Evolutionary conservation across 1,284 basidiomycete species (phyloP), one percentile per base, ranked within the genome.

Genomic region (Xerocomus amazonicus): DNA sequence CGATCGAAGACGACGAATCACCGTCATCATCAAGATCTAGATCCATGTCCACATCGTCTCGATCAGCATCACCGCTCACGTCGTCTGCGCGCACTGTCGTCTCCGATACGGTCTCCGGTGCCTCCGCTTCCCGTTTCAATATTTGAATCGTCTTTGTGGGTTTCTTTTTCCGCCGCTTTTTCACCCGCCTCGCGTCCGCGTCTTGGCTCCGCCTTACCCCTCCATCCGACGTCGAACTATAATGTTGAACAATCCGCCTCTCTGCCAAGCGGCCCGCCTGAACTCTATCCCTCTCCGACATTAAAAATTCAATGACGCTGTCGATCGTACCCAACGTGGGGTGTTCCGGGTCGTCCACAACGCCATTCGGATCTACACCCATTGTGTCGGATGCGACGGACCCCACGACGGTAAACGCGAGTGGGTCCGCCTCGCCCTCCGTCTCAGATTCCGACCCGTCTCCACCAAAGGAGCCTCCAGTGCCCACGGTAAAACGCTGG

Each of bases 81-180:
- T 63, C 58, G 7, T 59, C 58, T 9, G 43, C 55, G 4, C 50
- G 51, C 16, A 53, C 52, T 19, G 57, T 64, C 48, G 53, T 55
- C 44, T 63, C 62, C 1, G 59, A 60, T 16, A 60, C 50, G 16
- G 46, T 48, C 47, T 65, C 67, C 2, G 61, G 48, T n/a, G 38
- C 49, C 3, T 58, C 54, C 37, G 37, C 45, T 28, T 51, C 50
- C 34, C 66, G 61, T 42, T 36, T 64, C 48, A 66, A 32, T 47
- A 67, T 56, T 14, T 67, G 60, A 28, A 66, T 48, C 14, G 55
- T 52, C 51, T 59, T 64, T n/a, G 50, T 50, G 45, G 52, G 59
- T 48, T 70, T 73, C 67, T 79, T 80, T 54, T 75, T 66, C 50
- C 79, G 70, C 38, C 79, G 77, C 62, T 74, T 80, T 17, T 74